A percentile compares a stretch with the other conserved stretches of the same genome.
These are phyloP conservation scores for Mucor saturninus DNA, from an alignment of 371 early-diverging fungal genomes.

Conservation along the genomic window DNA sequence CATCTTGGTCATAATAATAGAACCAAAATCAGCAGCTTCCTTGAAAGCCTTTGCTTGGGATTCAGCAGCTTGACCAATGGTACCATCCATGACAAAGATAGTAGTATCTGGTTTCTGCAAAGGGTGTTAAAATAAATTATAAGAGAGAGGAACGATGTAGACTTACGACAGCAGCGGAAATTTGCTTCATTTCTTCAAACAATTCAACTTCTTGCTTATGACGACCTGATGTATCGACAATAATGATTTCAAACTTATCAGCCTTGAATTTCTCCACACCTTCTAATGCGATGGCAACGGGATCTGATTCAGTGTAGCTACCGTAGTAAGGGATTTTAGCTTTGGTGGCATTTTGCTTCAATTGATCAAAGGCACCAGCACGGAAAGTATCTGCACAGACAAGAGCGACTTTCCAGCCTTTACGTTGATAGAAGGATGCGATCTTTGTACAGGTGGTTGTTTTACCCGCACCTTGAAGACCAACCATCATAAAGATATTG, in stretches of 20 bases:
- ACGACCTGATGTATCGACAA: slow-evolving; percentile 99
- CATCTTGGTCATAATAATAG: slow-evolving; percentile 99
- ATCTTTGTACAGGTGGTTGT: slow-evolving; percentile 99
- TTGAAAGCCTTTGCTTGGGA: slow-evolving; percentile 96
- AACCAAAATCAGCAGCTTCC: slow-evolving; percentile 96
- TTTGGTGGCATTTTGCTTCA: slow-evolving; percentile 98
- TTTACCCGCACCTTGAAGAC: slow-evolving; percentile 99
- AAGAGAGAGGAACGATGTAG: neutral
- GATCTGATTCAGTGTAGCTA: slow-evolving; percentile 94
- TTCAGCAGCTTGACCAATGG: slow-evolving; percentile 99
- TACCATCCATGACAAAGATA: slow-evolving; percentile 99
- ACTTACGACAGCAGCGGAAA: slow-evolving; percentile 81
- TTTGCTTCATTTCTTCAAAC: slow-evolving; percentile 99
- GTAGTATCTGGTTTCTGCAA: slow-evolving; percentile 85
- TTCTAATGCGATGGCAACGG: slow-evolving; percentile 93
- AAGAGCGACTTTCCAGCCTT: slow-evolving; percentile 97
- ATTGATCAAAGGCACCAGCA: slow-evolving; percentile 99
- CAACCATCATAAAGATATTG: slow-evolving; percentile 99
- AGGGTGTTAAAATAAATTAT: neutral
- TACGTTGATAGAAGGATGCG: slow-evolving; percentile 95
- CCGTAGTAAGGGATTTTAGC: slow-evolving; percentile 98
- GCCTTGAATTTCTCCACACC: slow-evolving; percentile 97
- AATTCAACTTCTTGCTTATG: slow-evolving; percentile 98
- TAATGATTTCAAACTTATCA: slow-evolving; percentile 97
- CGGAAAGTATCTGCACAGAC: slow-evolving; percentile 99